Percentiles rank a stretch among this genome's conserved stretches.
These are phyloP conservation scores for Rosa multiflora DNA, from an alignment of 306 rosid species.

Conservation along the genomic window DNA sequence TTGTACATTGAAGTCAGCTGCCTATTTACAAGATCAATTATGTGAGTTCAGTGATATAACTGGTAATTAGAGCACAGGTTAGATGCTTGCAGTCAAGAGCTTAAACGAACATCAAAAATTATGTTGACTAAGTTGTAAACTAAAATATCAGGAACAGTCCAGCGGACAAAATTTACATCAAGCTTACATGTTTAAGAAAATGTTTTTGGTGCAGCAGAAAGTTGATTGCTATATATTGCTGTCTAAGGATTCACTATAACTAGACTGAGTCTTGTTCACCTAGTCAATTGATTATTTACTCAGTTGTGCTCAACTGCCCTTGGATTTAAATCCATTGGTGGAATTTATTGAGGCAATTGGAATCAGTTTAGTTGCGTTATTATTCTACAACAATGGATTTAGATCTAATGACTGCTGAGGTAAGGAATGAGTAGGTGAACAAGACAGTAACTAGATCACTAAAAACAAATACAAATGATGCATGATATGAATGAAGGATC, in stretches of 20 bases:
- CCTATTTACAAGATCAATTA: conserved; percentile 45
- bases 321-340: neutral
- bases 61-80: neutral
- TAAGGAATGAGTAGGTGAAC: neutral
- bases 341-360: neutral
- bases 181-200: neutral
- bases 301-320: neutral
- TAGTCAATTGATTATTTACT: neutral
- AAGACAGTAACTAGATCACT: neutral
- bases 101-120: neutral
- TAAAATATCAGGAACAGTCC: neutral
- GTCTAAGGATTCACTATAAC: neutral
- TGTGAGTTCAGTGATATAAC: conserved; percentile 23
- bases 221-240: neutral
- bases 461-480: neutral
- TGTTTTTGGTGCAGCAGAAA: neutral
- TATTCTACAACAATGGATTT: neutral
- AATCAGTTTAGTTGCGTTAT: neutral
- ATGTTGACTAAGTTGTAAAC: neutral
- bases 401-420: neutral
- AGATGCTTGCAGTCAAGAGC: conserved; percentile 2
- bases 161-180: neutral
- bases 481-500: neutral
- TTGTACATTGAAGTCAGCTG: conserved; percentile 94
- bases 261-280: neutral